Percentiles rank a stretch among this genome's conserved stretches.
Evolutionary conservation across 192 early-diverging fungal species (phyloP).

Genomic region (Rhizophagus sp.): DNA sequence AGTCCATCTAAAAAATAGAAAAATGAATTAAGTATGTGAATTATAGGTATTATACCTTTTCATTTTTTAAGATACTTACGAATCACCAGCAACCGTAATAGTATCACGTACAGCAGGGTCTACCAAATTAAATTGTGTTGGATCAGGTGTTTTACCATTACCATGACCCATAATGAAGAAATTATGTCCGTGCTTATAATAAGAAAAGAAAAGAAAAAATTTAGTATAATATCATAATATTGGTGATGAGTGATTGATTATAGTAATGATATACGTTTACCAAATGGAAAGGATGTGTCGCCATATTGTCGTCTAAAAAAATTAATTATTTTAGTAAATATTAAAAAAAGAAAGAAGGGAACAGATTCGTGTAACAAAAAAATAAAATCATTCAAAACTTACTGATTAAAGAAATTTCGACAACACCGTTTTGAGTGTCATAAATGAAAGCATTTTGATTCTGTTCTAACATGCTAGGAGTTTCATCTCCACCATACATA

Average conservation of each 20-base stretch:
- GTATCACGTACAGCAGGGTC: conserved; percentile 78
- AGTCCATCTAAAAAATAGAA: conserved; percentile 5
- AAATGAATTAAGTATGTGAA: neutral
- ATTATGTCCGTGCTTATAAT: conserved; percentile 41
- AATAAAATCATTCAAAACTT: neutral
- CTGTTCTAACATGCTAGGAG: conserved; percentile 44
- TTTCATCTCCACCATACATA: conserved; percentile 38
- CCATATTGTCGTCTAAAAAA: neutral
- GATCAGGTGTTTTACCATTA: conserved; percentile 31
- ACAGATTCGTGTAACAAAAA: too few species aligned
- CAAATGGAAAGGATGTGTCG: conserved; percentile 28
- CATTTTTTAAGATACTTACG: conserved; percentile 44
- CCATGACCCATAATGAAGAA: conserved; percentile 45
- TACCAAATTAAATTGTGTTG: conserved; percentile 42
- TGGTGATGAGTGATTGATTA: too few species aligned
- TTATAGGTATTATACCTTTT: too few species aligned
- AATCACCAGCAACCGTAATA: conserved; percentile 64
- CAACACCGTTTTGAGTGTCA: neutral
- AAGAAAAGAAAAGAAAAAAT: neutral
- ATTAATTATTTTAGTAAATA: neutral
- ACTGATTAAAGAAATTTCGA: conserved; percentile 37
- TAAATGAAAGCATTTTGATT: conserved; percentile 58
- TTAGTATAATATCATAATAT: neutral
- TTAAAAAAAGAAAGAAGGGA: too few species aligned
- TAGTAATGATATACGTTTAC: conserved; percentile 5